Evolutionary conservation across 331 rosid species (phyloP).

Genomic region (Dryas integrifolia): DNA sequence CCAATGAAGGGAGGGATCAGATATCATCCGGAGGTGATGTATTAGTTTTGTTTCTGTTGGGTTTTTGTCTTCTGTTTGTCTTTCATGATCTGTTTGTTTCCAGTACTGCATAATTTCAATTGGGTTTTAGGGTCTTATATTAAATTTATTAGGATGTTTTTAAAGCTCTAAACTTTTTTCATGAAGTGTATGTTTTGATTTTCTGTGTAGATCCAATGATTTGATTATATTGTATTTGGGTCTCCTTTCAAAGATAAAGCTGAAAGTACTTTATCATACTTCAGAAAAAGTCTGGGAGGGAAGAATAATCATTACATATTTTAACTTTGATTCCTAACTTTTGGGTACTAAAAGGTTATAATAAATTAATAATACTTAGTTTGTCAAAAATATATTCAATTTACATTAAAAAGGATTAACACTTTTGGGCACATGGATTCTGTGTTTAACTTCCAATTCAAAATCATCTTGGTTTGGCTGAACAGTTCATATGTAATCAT

Average conservation of each 20-base stretch:
- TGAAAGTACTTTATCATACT: background rate
- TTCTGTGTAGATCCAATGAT: background rate
- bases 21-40: constrained; percentile 57
- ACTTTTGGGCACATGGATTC: background rate
- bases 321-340: background rate
- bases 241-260: background rate
- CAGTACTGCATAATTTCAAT: background rate
- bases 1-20: constrained; percentile 73
- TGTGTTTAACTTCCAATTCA: background rate
- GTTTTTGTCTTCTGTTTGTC: background rate
- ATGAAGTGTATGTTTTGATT: background rate
- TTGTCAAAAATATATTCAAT: background rate
- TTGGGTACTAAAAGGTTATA: background rate
- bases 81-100: background rate
- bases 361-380: background rate
- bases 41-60: constrained; percentile 12
- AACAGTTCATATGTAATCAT: constrained; percentile 9
- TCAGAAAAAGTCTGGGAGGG: background rate
- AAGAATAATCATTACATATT: background rate
- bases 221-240: background rate
- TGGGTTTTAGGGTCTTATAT: constrained; percentile 1
- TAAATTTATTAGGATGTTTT: no score
- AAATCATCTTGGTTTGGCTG: constrained; percentile 6
- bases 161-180: background rate
- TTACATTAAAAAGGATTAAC: background rate